phyloP scores from a whole-genome alignment of 2,329 filamentous ascomycete species.

The Aspergillus ustus region DNA sequence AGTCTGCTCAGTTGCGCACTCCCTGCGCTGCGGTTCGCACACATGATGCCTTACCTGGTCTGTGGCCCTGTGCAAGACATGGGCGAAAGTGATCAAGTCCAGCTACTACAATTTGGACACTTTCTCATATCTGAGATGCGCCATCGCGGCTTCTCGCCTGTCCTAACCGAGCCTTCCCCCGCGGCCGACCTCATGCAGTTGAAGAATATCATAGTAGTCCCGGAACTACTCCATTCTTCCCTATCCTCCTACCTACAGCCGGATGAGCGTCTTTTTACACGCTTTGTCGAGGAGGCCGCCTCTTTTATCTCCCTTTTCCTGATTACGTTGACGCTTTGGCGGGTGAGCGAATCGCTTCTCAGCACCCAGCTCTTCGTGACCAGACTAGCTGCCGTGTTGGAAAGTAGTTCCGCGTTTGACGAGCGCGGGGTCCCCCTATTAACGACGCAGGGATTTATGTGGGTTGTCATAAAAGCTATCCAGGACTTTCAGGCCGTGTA shows the following conservation, averaged over 20 bases:
- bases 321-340: not conserved
- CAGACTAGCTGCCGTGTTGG: not conserved
- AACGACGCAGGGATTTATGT: not conserved
- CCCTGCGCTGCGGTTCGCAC: not conserved
- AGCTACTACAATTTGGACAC: not conserved
- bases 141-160: not conserved
- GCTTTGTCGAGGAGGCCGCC: not conserved
- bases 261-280: not conserved
- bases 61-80: not conserved
- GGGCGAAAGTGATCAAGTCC: not conserved
- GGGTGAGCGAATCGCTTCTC: not conserved
- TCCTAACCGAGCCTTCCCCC: not conserved
- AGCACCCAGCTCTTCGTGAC: not conserved
- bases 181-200: not conserved
- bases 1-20: not conserved
- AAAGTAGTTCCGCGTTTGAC: conserved; percentile 3
- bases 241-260: not conserved
- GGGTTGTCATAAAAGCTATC: not conserved
- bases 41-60: not conserved
- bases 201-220: not conserved
- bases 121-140: not conserved
- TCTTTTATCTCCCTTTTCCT: not conserved
- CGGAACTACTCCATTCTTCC: not conserved
- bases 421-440: not conserved
- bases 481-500: not conserved